Conservation (phyloP, 169 alveolate species). For the Plasmodium falciparum region DNA sequence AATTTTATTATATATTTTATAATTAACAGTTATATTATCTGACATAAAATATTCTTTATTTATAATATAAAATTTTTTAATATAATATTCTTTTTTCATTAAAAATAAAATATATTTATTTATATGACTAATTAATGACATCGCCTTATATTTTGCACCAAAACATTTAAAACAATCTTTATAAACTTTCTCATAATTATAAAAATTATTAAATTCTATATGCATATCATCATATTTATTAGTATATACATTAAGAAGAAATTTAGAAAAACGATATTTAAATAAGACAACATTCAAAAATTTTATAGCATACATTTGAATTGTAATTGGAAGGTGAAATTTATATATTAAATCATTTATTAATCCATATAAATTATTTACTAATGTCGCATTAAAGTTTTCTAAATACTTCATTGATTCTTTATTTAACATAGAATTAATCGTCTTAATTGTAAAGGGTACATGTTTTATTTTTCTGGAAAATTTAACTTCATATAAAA, state of each 20-base stretch:
- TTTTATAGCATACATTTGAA: conserved; percentile 68
- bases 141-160: background rate
- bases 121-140: background rate
- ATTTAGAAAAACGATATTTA: conserved; percentile 35
- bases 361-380: conserved; percentile 16
- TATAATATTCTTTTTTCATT: conserved; percentile 55
- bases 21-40: conserved; percentile 15
- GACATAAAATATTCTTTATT: conserved; percentile 14
- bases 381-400: conserved; percentile 8
- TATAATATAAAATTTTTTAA: conserved; percentile 36
- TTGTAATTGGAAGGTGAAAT: conserved; percentile 44
- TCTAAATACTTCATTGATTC: conserved; percentile 5
- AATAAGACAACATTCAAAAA: conserved; percentile 30
- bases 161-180: conserved; percentile 12
- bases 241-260: conserved; percentile 28
- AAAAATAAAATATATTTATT: conserved; percentile 30
- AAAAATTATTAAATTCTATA: conserved; percentile 35
- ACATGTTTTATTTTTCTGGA: background rate
- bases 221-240: conserved; percentile 68
- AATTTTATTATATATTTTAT: conserved; percentile 47
- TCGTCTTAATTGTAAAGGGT: background rate
- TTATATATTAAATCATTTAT: conserved; percentile 41
- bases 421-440: background rate
- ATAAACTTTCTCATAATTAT: conserved; percentile 26
- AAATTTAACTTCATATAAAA: background rate